Percentiles rank a stretch among this genome's conserved stretches.
Conservation (phyloP, 768 basidiomycete genomes). For the Mycena vulgaris region DNA sequence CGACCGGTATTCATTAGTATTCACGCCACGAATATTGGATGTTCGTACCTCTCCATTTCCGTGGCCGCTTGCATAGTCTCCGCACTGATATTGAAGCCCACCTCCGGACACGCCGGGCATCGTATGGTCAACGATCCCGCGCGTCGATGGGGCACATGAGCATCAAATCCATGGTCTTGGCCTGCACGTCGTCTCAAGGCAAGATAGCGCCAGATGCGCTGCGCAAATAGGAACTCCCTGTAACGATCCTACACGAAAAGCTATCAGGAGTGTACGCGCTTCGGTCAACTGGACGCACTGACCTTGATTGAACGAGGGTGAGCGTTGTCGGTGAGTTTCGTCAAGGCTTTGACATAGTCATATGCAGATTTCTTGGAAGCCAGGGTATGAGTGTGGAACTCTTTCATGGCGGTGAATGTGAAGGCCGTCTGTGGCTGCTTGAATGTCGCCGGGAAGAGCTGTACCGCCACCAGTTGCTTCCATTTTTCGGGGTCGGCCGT, state of each 20-base stretch:
- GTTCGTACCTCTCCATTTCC: not conserved
- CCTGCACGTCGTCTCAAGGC: constrained; percentile 21
- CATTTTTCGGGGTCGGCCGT: not conserved
- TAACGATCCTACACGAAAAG: constrained; percentile 22
- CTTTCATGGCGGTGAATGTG: not conserved
- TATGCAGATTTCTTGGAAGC: not conserved
- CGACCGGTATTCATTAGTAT: not conserved
- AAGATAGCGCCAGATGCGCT: constrained; percentile 30
- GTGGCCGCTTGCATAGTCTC: not conserved
- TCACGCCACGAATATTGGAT: too few species aligned
- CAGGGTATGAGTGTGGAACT: not conserved
- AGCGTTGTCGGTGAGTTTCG: not conserved
- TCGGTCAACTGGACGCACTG: not conserved
- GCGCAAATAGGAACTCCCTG: constrained; percentile 18
- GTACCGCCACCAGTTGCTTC: not conserved
- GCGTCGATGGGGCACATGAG: not conserved
- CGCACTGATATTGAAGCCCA: constrained; percentile 14
- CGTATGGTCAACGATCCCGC: constrained; percentile 1
- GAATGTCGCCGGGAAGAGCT: not conserved
- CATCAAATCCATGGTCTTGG: constrained; percentile 26
- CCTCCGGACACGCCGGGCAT: constrained; percentile 32
- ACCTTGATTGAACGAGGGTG: not conserved
- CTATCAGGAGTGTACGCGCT: not conserved
- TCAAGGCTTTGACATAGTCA: not conserved
- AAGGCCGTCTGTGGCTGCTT: not conserved